Conservation (phyloP, 2,329 filamentous ascomycete genomes). For the Scleromitrula shiraiana region DNA sequence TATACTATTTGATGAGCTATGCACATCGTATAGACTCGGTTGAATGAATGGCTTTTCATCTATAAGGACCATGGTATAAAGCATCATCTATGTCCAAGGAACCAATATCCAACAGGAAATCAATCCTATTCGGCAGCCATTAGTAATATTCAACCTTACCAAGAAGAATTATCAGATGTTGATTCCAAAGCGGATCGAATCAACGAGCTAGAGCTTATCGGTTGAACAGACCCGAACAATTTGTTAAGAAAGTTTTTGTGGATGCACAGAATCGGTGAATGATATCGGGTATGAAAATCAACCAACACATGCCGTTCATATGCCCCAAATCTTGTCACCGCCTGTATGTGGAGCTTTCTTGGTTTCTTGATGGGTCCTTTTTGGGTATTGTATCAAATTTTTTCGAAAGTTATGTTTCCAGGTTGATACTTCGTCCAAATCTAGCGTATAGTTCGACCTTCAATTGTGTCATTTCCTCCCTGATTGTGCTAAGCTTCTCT, state of each 20-base stretch:
- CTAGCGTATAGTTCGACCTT: constrained; percentile 91
- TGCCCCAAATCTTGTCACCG: not conserved
- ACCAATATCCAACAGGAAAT: no score
- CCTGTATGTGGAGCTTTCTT: not conserved
- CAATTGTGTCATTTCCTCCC: constrained; percentile 80
- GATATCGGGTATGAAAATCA: not conserved
- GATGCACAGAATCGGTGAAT: not conserved
- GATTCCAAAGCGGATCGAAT: no score
- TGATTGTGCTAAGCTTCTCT: constrained; percentile 63
- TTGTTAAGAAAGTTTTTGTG: not conserved
- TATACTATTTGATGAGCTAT: no score
- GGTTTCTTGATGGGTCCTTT: constrained; percentile 5
- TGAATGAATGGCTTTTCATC: no score
- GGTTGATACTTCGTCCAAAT: constrained; percentile 94
- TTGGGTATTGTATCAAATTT: constrained; percentile 16
- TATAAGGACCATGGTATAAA: no score
- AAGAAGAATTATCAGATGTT: not conserved
- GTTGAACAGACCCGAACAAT: no score
- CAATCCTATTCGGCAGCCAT: no score
- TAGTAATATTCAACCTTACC: not conserved
- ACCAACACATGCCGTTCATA: not conserved
- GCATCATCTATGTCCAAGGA: no score
- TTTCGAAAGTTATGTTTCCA: constrained; percentile 61
- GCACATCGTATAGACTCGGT: no score
- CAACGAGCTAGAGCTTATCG: no score